Percentiles rank a stretch among this genome's conserved stretches.
Evolutionary conservation across 2,329 filamentous ascomycete species (phyloP).

Genomic region (Pseudogymnoascus sp.): DNA sequence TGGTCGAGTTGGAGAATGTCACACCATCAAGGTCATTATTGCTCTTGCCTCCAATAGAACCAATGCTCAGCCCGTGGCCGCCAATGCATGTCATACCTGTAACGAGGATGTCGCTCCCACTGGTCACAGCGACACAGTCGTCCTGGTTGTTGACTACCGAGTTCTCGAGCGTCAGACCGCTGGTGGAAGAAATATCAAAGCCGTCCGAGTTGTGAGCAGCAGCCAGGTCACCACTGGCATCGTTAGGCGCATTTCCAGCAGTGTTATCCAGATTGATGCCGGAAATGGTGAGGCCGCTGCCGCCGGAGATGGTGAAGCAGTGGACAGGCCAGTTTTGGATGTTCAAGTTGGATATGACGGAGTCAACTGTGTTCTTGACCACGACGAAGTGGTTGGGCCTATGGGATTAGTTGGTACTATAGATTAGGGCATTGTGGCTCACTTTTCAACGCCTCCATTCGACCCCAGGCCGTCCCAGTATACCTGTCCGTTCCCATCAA

Average conservation of each 20-base stretch:
- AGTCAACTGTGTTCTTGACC: constrained; percentile 42
- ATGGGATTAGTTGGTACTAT: constrained; percentile 24
- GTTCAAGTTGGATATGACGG: constrained; percentile 41
- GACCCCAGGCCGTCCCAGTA: constrained; percentile 56
- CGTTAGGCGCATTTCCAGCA: constrained; percentile 38
- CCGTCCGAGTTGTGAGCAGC: constrained; percentile 47
- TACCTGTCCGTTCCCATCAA: constrained; percentile 47
- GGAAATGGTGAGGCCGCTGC: constrained; percentile 37
- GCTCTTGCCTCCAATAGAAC: constrained; percentile 47
- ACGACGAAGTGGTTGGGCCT: constrained; percentile 57
- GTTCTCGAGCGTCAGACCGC: constrained; percentile 40
- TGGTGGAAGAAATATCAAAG: constrained; percentile 41
- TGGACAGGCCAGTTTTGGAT: constrained; percentile 49
- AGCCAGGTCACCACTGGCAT: constrained; percentile 13
- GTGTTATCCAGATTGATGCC: constrained; percentile 49
- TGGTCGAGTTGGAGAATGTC: constrained; percentile 39
- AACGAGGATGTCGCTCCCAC: constrained; percentile 34
- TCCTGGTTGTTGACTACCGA: constrained; percentile 50
- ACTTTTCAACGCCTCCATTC: constrained; percentile 40
- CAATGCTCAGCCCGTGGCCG: constrained; percentile 45
- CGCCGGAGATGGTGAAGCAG: constrained; percentile 38
- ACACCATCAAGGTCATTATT: constrained; percentile 48
- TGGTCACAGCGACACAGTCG: constrained; percentile 52
- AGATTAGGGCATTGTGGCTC: neutral
- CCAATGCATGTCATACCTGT: constrained; percentile 23